Base-by-base conservation (phyloP, 1,284 basidiomycete genomes). In the Thelephora terrestris region DNA sequence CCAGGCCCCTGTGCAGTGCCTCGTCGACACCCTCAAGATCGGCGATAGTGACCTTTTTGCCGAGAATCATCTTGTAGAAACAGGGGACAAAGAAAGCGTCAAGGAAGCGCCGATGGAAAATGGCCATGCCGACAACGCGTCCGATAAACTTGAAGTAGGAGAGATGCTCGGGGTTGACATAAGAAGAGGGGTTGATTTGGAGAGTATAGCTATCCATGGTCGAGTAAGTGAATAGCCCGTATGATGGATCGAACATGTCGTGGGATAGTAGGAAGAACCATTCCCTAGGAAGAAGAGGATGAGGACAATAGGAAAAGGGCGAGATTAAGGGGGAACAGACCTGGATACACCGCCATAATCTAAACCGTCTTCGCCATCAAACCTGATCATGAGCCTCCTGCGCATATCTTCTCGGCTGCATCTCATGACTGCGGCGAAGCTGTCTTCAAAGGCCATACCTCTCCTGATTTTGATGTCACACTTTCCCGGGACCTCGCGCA, bases 71-170 rank as follows among this genome's bases (percentile, higher is more conserved):
- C 73, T 96, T 96, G 78, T 96, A 96, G 72, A 96, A 94, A 58
- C 87, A 91, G 60, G 91, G 89, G 55, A 96, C 94, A 61, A 96
- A 96, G 75, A 95, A 95, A 27, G 92, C 92, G 59, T 96, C 92
- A 54, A 96, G 71, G 81, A 96, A 96, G 20, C 92, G 84, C 54
- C 93, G 81, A 64, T 96, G 92, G 81, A 96, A 96, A 64, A 96
- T 95, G 55, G 89, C 91, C 34, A 96, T 74, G 46, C 92, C 92
- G 45, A 96, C 74, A 53, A 86, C 88, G 48, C 93, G 81, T 14
- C 93, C 92, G 56, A 96, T 95, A 63, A 96, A 96, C 69, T 94
- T 95, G 82, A 96, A 95, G 71, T 95, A 96, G 71, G 95, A 95
- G 58, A 96, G 67, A 69, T 96, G 92, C 65, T 96, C 93, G 0